Evolutionary conservation across 371 early-diverging fungal species (phyloP), one percentile per base, ranked within the genome.

Genomic region (Neoconidiobolus thromboides): DNA sequence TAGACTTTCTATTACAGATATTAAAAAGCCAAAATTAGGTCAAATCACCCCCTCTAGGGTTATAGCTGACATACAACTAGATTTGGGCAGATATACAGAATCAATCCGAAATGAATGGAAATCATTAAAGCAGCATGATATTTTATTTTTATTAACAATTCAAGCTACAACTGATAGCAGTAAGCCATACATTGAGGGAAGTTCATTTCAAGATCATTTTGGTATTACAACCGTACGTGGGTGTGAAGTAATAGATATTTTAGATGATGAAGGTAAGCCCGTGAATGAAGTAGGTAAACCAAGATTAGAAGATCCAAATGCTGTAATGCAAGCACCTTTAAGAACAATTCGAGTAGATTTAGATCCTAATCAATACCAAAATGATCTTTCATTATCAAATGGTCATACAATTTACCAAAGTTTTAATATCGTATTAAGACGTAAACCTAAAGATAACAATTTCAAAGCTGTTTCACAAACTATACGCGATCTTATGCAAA

Each of bases 401-500:
- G 54, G 66, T 1, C 71, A 71, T 1, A 87, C 83, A 65, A 71
- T 88, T 0, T 85, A 95, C 63, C 75, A 73, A 38, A 76, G 80
- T 1, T 91, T 96, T 67, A 96, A 93, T 64, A 71, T 96, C 12
- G 73, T 95, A 26, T 67, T 97, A 48, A 82, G 98, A 42, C 77
- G 95, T 46, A 79, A 80, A 51, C 80, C 91, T 26, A 76, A 81
- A 52, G 69, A 91, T 70, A 96, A 89, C 71, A 92, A 91, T 68
- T 94, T 94, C 66, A 90, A 88, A 67, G 77, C 87, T 1, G 88
- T 92, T 0, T 69, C 94, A 41, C 89, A 91, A 62, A 85, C 90
- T 0, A 82, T 93, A 40, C 83, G 93, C 10, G 88, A 87, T 60
- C 65, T 92, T 61, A 84, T 89, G 83, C 81, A 82, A 62, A 83